These are phyloP conservation scores for Amesomyces nigricolor DNA, from an alignment of 2,329 filamentous ascomycete genomes.

Conservation along the genomic window DNA sequence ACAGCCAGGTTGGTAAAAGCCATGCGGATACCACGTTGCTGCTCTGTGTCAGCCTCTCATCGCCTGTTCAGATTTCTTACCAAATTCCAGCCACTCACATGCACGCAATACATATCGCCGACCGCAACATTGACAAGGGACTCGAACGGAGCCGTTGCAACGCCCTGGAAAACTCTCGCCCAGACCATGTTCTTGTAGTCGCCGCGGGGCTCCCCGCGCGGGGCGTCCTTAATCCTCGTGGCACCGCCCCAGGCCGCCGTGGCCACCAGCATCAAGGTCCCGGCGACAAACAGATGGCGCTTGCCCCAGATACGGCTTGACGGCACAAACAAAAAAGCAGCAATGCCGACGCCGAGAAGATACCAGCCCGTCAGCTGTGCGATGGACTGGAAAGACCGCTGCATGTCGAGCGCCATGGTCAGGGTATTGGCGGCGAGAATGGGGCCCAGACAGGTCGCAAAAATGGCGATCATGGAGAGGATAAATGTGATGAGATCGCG, in stretches of 20 bases:
- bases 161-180: slow-evolving; percentile 77
- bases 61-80: not conserved
- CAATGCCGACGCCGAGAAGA: slow-evolving; percentile 73
- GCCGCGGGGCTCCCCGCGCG: too few species aligned
- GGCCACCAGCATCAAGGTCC: slow-evolving; percentile 65
- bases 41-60: not conserved
- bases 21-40: slow-evolving; percentile 80
- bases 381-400: slow-evolving; percentile 62
- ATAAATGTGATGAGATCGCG: slow-evolving; percentile 75
- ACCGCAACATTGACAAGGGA: slow-evolving; percentile 83
- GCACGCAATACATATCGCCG: slow-evolving; percentile 86
- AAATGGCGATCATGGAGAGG: slow-evolving; percentile 73
- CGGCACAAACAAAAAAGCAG: slow-evolving; percentile 80
- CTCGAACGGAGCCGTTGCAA: slow-evolving; percentile 84
- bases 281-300: slow-evolving; percentile 77
- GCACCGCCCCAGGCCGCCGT: slow-evolving; percentile 75
- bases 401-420: slow-evolving; percentile 64
- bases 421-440: slow-evolving; percentile 86
- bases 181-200: slow-evolving; percentile 67
- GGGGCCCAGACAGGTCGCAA: slow-evolving; percentile 77
- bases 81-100: slow-evolving; percentile 47
- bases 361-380: slow-evolving; percentile 84
- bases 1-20: slow-evolving; percentile 61
- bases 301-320: slow-evolving; percentile 89
- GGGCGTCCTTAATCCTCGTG: slow-evolving; percentile 42